These are phyloP conservation scores for Daldinia caldariorum DNA, from an alignment of 495 filamentous ascomycete genomes.

Conservation along the genomic window DNA sequence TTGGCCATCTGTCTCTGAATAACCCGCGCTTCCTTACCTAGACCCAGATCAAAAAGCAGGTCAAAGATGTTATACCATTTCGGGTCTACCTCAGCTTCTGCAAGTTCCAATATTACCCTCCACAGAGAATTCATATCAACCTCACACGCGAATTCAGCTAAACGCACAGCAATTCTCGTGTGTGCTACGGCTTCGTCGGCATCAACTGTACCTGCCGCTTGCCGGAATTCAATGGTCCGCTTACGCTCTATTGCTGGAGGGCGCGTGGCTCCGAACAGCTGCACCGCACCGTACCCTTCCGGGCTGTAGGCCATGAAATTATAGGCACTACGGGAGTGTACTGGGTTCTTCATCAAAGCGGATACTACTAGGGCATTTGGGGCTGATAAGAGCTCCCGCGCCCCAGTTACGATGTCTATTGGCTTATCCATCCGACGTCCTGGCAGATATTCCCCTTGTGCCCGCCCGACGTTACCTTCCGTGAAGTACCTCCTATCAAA, in stretches of 20 bases:
- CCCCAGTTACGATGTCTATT: background rate
- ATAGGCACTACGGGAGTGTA: constrained; percentile 2
- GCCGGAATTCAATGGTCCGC: constrained; percentile 37
- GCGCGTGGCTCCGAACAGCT: background rate
- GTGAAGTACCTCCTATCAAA: constrained; percentile 4
- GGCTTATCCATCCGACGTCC: background rate
- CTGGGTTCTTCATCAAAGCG: background rate
- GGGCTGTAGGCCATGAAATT: constrained; percentile 18
- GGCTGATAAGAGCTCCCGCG: background rate
- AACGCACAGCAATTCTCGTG: background rate
- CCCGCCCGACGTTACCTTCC: background rate
- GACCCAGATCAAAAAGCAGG: constrained; percentile 18
- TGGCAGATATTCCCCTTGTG: background rate
- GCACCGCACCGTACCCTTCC: background rate
- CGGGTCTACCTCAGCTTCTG: background rate
- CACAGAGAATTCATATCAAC: background rate
- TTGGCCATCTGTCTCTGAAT: constrained; percentile 15
- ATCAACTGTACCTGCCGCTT: constrained; percentile 25
- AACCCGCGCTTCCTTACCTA: constrained; percentile 13
- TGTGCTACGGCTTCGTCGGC: constrained; percentile 27
- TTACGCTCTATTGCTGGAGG: background rate
- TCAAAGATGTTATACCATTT: constrained; percentile 36
- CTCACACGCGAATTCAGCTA: constrained; percentile 18
- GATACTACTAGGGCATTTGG: constrained; percentile 2
- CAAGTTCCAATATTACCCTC: constrained; percentile 13